These are phyloP conservation scores for Kodamaea neixiangensis DNA, from an alignment of 805 yeast genomes.

Conservation along the genomic window DNA sequence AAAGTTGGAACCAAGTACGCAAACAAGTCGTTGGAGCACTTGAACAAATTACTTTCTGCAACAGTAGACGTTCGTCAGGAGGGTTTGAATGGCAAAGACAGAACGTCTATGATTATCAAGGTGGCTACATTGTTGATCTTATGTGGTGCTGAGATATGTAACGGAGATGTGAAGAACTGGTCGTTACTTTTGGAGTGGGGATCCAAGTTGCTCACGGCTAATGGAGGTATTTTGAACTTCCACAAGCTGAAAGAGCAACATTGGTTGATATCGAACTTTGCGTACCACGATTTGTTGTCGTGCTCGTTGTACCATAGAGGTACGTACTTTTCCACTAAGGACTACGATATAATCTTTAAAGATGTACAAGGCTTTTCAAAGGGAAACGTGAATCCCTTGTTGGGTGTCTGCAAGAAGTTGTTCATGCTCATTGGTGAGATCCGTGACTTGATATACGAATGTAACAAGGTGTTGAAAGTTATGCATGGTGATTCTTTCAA, in stretches of 20 bases:
- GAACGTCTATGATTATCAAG: constrained; percentile 42
- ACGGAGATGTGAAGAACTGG: constrained; percentile 82
- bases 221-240: constrained; percentile 63
- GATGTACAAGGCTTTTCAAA: constrained; percentile 34
- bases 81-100: constrained; percentile 19
- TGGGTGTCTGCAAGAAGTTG: constrained; percentile 72
- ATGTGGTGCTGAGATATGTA: constrained; percentile 80
- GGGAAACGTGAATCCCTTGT: constrained; percentile 63
- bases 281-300: constrained; percentile 77
- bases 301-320: constrained; percentile 60
- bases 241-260: constrained; percentile 59
- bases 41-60: constrained; percentile 27
- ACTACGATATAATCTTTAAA: constrained; percentile 55
- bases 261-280: constrained; percentile 76
- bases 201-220: constrained; percentile 56
- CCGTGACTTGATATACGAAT: constrained; percentile 56
- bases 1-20: constrained; percentile 52
- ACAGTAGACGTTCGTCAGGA: constrained; percentile 19
- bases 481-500: constrained; percentile 11
- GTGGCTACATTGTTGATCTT: constrained; percentile 68
- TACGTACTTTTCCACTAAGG: constrained; percentile 62
- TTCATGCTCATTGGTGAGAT: constrained; percentile 69
- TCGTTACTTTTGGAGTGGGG: constrained; percentile 65
- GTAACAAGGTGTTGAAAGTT: constrained; percentile 35
- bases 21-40: constrained; percentile 46